A percentile compares a stretch with the other conserved stretches of the same genome.
phyloP scores from a whole-genome alignment of 2,329 filamentous ascomycete species.

The Diaporthe nobilis region DNA sequence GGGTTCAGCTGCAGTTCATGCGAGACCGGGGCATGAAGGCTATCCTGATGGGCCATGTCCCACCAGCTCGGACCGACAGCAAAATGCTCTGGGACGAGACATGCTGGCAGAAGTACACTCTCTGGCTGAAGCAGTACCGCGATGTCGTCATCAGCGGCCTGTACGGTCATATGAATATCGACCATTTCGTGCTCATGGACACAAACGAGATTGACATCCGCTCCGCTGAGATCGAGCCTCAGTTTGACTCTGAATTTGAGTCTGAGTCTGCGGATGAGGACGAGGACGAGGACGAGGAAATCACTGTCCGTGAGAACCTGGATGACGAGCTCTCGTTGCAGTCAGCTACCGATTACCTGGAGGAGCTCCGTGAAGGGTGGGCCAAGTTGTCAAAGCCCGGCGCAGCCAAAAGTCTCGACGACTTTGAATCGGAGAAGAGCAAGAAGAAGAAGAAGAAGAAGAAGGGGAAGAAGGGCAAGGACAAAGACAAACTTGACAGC shows the following conservation, averaged over 20 bases:
- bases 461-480: constrained; percentile 52
- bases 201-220: constrained; percentile 79
- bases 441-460: constrained; percentile 52
- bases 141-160: constrained; percentile 86
- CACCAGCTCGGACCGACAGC: constrained; percentile 85
- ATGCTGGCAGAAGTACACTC: constrained; percentile 97
- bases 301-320: constrained; percentile 53
- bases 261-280: neutral
- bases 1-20: constrained; percentile 87
- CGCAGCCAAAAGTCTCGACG: constrained; percentile 43
- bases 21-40: constrained; percentile 91
- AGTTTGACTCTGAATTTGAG: constrained; percentile 32
- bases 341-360: constrained; percentile 84
- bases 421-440: constrained; percentile 45
- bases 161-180: constrained; percentile 98
- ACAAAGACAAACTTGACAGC: constrained; percentile 76
- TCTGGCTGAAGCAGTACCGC: constrained; percentile 92
- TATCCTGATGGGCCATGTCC: constrained; percentile 94
- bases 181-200: constrained; percentile 96
- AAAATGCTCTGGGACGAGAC: constrained; percentile 96
- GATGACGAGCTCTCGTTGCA: constrained; percentile 71
- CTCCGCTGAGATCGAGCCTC: constrained; percentile 53
- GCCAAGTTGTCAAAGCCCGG: constrained; percentile 75
- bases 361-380: constrained; percentile 84
- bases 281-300: neutral